Conservation (phyloP, 2,329 filamentous ascomycete species). For the Cordyceps farinosa region DNA sequence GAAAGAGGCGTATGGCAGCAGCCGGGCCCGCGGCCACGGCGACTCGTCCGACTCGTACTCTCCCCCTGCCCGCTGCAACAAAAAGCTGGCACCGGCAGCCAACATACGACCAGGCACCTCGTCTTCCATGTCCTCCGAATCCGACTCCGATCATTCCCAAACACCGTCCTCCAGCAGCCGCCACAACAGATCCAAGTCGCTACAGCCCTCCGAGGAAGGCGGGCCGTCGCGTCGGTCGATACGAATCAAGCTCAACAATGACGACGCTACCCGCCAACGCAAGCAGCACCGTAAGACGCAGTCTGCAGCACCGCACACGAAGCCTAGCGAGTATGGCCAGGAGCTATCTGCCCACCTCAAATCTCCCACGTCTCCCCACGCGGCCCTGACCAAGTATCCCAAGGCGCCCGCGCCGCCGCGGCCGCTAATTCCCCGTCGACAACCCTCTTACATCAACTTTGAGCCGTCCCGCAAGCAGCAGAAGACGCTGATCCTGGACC, state of each 20-base stretch:
- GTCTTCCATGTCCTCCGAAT: slow-evolving; percentile 68
- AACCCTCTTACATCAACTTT: slow-evolving; percentile 77
- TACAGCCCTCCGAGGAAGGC: slow-evolving; percentile 58
- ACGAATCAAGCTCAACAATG: slow-evolving; percentile 82
- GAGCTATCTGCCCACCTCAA: slow-evolving; percentile 79
- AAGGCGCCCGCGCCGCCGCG: slow-evolving; percentile 84
- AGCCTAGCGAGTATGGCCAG: slow-evolving; percentile 37
- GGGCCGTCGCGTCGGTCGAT: slow-evolving; percentile 71
- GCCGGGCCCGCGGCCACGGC: slow-evolving; percentile 34
- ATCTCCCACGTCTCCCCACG: slow-evolving; percentile 81
- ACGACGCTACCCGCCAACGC: slow-evolving; percentile 69
- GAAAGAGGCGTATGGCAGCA: slow-evolving; percentile 39
- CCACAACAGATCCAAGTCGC: slow-evolving; percentile 62
- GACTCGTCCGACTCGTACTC: slow-evolving; percentile 23
- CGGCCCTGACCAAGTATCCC: slow-evolving; percentile 81
- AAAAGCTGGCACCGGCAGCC: slow-evolving; percentile 26
- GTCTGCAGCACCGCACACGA: slow-evolving; percentile 43
- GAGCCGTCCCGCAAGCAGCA: slow-evolving; percentile 59
- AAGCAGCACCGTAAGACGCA: slow-evolving; percentile 67
- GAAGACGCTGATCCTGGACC: slow-evolving; percentile 91
- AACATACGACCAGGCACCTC: slow-evolving; percentile 37
- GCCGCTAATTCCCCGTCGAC: slow-evolving; percentile 81
- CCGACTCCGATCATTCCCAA: slow-evolving; percentile 56
- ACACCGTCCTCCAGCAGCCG: slow-evolving; percentile 31
- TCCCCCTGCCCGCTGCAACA: slow-evolving; percentile 27